Conservation (phyloP, 2,329 filamentous ascomycete species). For the Exophiala bonariae region DNA sequence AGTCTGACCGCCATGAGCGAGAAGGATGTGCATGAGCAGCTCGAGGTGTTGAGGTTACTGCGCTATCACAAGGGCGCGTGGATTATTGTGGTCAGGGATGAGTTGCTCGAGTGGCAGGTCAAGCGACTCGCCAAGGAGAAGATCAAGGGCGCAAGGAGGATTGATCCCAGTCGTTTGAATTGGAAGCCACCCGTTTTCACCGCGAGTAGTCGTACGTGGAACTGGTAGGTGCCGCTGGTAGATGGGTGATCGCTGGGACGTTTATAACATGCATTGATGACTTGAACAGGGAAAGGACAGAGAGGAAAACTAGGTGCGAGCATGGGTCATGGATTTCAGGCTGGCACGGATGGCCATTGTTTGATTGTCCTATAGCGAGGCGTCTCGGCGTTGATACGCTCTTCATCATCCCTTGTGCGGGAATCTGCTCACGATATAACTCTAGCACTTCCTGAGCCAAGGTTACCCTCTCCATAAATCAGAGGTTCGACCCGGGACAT, state of each 20-base stretch:
- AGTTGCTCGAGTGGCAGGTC: slow-evolving; percentile 68
- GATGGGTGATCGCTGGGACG: too few species aligned
- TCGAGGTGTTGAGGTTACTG: slow-evolving; percentile 93
- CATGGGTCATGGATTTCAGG: background rate
- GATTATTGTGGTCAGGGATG: slow-evolving; percentile 88
- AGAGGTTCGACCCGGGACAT: too few species aligned
- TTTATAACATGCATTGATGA: too few species aligned
- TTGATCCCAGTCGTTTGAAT: slow-evolving; percentile 76
- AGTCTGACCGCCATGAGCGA: slow-evolving; percentile 88
- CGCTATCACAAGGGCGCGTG: slow-evolving; percentile 96
- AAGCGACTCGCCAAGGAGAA: slow-evolving; percentile 78
- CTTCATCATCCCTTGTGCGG: background rate
- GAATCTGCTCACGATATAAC: too few species aligned
- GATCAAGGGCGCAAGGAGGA: slow-evolving; percentile 65
- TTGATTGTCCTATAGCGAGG: too few species aligned
- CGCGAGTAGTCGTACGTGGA: slow-evolving; percentile 88
- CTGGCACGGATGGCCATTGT: background rate
- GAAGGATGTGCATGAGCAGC: slow-evolving; percentile 89
- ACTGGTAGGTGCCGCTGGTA: slow-evolving; percentile 68
- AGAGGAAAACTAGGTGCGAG: background rate
- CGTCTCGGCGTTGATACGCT: background rate
- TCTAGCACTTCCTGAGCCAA: too few species aligned
- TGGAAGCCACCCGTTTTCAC: slow-evolving; percentile 98
- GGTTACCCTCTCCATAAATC: too few species aligned
- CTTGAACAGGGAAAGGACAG: background rate